These are phyloP conservation scores for Mortierella polycephala DNA, from an alignment of 371 early-diverging fungal genomes.

Conservation along the genomic window DNA sequence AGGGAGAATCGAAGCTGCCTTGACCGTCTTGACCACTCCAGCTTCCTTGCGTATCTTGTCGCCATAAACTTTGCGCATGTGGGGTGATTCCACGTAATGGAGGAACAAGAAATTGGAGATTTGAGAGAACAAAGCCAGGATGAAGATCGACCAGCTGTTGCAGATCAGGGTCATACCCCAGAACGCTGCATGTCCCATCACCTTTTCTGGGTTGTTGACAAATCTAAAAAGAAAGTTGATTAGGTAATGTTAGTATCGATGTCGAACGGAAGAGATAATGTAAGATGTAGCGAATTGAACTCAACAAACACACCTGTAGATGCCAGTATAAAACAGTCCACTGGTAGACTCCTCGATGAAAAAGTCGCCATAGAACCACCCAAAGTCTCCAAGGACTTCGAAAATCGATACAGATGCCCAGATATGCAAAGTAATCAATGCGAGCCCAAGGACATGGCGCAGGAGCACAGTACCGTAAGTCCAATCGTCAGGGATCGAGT, in stretches of 20 bases:
- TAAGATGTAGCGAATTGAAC: conserved; percentile 17
- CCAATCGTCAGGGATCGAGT: conserved; percentile 77
- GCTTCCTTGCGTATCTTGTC: conserved; percentile 79
- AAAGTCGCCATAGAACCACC: conserved; percentile 93
- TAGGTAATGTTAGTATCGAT: too few species aligned
- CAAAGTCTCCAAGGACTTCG: conserved; percentile 91
- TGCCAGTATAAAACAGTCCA: conserved; percentile 81
- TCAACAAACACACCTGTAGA: too few species aligned
- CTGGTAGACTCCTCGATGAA: conserved; percentile 77
- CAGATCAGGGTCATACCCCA: conserved; percentile 91
- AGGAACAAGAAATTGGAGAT: conserved; percentile 81
- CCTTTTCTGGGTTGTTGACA: conserved; percentile 91
- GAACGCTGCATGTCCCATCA: conserved; percentile 89
- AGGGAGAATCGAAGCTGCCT: conserved; percentile 55
- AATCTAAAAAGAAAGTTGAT: conserved; percentile 55
- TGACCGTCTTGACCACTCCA: conserved; percentile 74
- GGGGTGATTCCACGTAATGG: conserved; percentile 81
- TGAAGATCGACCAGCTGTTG: conserved; percentile 79
- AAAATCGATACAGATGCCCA: conserved; percentile 89
- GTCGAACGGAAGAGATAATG: too few species aligned
- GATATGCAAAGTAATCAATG: conserved; percentile 84
- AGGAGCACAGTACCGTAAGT: conserved; percentile 76
- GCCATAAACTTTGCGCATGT: conserved; percentile 83
- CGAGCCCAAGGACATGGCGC: conserved; percentile 78
- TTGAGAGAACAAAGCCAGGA: conserved; percentile 86